phyloP scores from a whole-genome alignment of 1,139 yeast genomes.

The Blastobotrys illinoisensis region DNA sequence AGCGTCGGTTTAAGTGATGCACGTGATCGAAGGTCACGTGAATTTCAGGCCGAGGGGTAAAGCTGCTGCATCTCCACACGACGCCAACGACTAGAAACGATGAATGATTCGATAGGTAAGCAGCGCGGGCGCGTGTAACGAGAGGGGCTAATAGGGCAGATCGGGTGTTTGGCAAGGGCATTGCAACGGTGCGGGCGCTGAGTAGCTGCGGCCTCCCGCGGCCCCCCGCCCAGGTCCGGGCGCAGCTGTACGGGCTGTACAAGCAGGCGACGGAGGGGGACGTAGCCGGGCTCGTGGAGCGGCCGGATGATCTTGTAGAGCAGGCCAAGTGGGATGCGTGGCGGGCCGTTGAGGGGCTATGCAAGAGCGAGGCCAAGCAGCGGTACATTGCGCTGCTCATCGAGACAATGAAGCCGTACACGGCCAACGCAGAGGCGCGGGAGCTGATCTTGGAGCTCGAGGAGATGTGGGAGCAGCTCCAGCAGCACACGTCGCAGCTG shows the following conservation, averaged over 20 bases:
- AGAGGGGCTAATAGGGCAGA: slow-evolving; percentile 35
- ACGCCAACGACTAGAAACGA: neutral
- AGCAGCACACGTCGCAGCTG: neutral
- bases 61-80: neutral
- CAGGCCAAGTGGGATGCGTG: slow-evolving; percentile 54
- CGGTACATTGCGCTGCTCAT: slow-evolving; percentile 62
- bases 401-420: slow-evolving; percentile 59
- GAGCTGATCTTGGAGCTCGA: slow-evolving; percentile 63
- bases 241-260: slow-evolving; percentile 70
- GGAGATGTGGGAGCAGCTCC: slow-evolving; percentile 69
- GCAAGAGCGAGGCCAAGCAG: slow-evolving; percentile 70
- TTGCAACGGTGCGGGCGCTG: slow-evolving; percentile 67
- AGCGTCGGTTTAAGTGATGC: neutral
- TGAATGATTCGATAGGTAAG: slow-evolving; percentile 5
- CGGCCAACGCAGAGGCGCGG: slow-evolving; percentile 62
- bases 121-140: neutral
- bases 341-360: slow-evolving; percentile 66
- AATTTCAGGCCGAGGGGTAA: neutral
- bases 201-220: slow-evolving; percentile 69
- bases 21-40: neutral
- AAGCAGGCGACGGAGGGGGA: slow-evolving; percentile 87
- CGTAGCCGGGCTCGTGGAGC: slow-evolving; percentile 43
- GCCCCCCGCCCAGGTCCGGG: slow-evolving; percentile 71
- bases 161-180: slow-evolving; percentile 75
- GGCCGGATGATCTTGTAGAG: slow-evolving; percentile 4